phyloP scores from a whole-genome alignment of 805 yeast genomes.

The Candida andamanensis region DNA sequence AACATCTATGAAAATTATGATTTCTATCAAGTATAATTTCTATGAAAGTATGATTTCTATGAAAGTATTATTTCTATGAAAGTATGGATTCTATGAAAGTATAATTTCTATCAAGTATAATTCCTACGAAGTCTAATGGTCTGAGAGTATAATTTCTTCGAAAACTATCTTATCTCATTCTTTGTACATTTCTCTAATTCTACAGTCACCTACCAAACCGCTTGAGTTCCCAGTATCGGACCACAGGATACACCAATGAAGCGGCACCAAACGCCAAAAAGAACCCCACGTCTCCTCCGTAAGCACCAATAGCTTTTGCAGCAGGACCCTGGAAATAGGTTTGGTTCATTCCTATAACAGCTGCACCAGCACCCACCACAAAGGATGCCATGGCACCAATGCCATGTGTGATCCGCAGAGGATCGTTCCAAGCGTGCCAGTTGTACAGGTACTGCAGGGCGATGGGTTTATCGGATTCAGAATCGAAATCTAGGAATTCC shows the following conservation, averaged over 20 bases:
- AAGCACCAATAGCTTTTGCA: constrained; percentile 25
- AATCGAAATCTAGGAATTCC: constrained; percentile 18
- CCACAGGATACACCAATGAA: constrained; percentile 25
- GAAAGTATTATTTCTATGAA: too few species aligned
- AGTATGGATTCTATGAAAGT: too few species aligned
- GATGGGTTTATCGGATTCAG: constrained; percentile 1
- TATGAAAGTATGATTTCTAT: too few species aligned
- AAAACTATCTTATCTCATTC: too few species aligned
- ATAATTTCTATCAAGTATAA: too few species aligned
- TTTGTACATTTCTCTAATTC: not conserved
- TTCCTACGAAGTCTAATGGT: too few species aligned
- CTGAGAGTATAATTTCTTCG: too few species aligned
- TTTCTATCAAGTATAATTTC: too few species aligned
- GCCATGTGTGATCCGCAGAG: constrained; percentile 25
- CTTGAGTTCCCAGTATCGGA: constrained; percentile 29
- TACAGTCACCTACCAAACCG: constrained; percentile 17
- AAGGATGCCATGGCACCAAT: constrained; percentile 30
- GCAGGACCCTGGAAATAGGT: constrained; percentile 34
- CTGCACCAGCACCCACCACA: constrained; percentile 30
- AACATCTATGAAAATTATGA: too few species aligned
- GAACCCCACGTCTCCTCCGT: constrained; percentile 35
- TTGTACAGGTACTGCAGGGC: constrained; percentile 17
- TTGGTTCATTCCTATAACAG: constrained; percentile 38
- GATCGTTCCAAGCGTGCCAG: constrained; percentile 27
- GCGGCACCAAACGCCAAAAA: constrained; percentile 34